Evolutionary conservation across 108 stramenopile genomes (phyloP), one percentile per base, ranked within the genome.

Genomic region (Nitzschia sp.): DNA sequence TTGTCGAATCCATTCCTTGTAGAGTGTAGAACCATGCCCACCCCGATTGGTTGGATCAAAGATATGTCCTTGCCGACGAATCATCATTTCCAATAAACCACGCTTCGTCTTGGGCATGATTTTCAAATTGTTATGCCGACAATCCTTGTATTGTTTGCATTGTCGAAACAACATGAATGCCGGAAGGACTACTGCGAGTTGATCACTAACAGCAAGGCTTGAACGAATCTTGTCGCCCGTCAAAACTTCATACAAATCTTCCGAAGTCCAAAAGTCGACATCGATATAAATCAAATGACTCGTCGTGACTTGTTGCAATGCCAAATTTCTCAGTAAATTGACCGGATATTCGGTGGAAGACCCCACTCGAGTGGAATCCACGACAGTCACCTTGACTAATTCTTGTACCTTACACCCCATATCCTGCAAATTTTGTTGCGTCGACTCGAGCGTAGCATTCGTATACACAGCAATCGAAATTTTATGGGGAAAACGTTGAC

Each of bases 191-290:
- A 89, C 38, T 6, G 88, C 91, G 3, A 77, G 66, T 58, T 87
- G 68, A 1, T 66, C 48, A 77, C 86, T 81, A 2, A 69, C 59
- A 0, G 72, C 69, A 18, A 91, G 63, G 25, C 65, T 70, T 48
- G 74, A 66, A 18, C 69, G 75, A 27, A 88, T 60, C 29, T 47
- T 38, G 9, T 9, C 18, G 9, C 30, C 29, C 21, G 19, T 35
- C 0, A 94, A 59, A 6, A 72, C 82, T 0, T 87, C 77, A 49
- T 88, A 78, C 9, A 95, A 74, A 58, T 83, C 73, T 24, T 74
- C 54, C 30, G 85, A 77, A 0, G 85, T 78, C 95, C 95, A 96
- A 72, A 95, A 93, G 70, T 97, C 96, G 32, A 97, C 84, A 75
- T 97, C 96, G 17, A 87, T 77, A 61, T 93, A 93, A 2, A 96